Percentiles rank a stretch among this genome's conserved stretches.
Evolutionary conservation across 1,284 basidiomycete species (phyloP).

Genomic region (Cutaneotrichosporon dermatis): DNA sequence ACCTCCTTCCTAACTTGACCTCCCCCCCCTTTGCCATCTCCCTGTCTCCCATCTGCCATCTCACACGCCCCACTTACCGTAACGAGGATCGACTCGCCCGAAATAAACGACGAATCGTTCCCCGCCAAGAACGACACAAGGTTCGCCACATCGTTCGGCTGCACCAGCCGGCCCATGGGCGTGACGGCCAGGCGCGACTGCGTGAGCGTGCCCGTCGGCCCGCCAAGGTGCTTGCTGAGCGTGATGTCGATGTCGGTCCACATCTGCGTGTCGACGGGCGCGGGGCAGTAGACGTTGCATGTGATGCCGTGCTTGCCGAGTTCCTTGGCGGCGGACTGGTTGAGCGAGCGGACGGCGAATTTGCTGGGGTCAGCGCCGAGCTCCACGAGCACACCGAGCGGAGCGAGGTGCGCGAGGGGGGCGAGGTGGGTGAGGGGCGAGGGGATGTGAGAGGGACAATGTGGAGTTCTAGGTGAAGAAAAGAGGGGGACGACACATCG

Average conservation of each 20-base stretch:
- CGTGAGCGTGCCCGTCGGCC: conserved; percentile 2
- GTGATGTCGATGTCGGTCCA: conserved; percentile 26
- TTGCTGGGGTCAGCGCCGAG: conserved; percentile 49
- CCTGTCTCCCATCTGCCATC: too few relatives aligned
- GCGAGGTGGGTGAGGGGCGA: not conserved
- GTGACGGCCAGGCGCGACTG: not conserved
- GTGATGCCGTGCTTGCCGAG: conserved; percentile 52
- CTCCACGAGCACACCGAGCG: too few relatives aligned
- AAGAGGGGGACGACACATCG: too few relatives aligned
- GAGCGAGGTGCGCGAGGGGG: not conserved
- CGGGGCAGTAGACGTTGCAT: conserved; percentile 57
- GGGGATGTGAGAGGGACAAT: too few relatives aligned
- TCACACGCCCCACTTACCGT: conserved; percentile 8
- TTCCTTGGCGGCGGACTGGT: conserved; percentile 49
- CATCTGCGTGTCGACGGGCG: conserved; percentile 48
- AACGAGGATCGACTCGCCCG: conserved; percentile 18
- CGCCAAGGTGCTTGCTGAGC: conserved; percentile 8
- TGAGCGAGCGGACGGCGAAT: conserved; percentile 52
- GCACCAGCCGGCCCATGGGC: conserved; percentile 15
- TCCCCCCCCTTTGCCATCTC: too few relatives aligned
- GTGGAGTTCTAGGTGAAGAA: too few relatives aligned
- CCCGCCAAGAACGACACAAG: conserved; percentile 21
- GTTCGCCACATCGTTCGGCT: conserved; percentile 17
- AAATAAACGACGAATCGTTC: conserved; percentile 20
- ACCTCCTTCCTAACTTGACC: too few relatives aligned